These are phyloP conservation scores for Neonectria ditissima DNA, from an alignment of 2,329 filamentous ascomycete genomes.

Conservation along the genomic window DNA sequence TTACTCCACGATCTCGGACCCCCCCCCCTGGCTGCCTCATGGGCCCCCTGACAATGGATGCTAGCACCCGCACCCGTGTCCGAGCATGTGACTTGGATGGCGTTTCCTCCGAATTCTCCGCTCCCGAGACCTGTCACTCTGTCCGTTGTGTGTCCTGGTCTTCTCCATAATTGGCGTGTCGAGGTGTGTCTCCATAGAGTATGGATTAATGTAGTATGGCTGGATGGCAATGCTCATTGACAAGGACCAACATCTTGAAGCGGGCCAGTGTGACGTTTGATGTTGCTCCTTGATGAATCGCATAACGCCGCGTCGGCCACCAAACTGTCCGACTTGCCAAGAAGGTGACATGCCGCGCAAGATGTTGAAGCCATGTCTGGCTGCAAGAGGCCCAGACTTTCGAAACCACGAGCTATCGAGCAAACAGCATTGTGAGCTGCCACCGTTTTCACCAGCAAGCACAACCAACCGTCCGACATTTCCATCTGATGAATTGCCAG, in stretches of 20 bases:
- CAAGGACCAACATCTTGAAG: background rate
- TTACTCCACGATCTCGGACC: conserved; percentile 39
- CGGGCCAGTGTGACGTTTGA: background rate
- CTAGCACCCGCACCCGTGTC: conserved; percentile 42
- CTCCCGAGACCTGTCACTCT: background rate
- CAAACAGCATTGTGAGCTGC: background rate
- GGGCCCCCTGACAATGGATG: conserved; percentile 28
- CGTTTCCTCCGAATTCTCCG: conserved; percentile 15
- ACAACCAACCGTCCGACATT: background rate
- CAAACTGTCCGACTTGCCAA: background rate
- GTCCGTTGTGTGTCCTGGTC: background rate
- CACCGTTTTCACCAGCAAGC: too few species aligned
- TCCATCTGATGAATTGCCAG: background rate
- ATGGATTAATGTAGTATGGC: background rate
- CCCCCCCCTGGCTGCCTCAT: conserved; percentile 21
- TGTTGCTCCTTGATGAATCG: background rate
- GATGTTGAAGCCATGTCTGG: background rate
- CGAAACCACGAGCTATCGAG: background rate
- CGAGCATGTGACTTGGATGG: conserved; percentile 41
- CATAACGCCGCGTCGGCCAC: background rate
- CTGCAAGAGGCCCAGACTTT: background rate
- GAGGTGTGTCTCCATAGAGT: background rate
- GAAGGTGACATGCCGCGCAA: background rate
- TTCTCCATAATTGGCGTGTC: background rate
- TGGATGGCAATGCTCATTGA: background rate